A percentile compares a stretch with the other conserved stretches of the same genome.
These are phyloP conservation scores for Tetrapisispora nanseiensis DNA, from an alignment of 805 yeast genomes.

Conservation along the genomic window DNA sequence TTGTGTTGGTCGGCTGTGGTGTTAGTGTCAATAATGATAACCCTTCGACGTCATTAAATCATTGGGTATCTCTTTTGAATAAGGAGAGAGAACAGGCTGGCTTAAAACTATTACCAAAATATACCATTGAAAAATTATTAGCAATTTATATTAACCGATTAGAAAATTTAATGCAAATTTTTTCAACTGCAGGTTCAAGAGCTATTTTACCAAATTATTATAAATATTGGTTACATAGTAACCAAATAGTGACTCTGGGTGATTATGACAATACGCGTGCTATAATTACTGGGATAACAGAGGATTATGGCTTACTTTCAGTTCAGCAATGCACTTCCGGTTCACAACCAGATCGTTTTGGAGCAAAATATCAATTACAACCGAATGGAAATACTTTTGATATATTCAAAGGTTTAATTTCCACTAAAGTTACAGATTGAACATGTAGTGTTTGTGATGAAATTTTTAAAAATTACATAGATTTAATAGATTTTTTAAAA, in stretches of 20 bases:
- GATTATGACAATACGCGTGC: conserved; percentile 47
- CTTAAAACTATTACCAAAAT: conserved; percentile 35
- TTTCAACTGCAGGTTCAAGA: conserved; percentile 53
- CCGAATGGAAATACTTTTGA: conserved; percentile 98
- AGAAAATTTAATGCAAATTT: conserved; percentile 50
- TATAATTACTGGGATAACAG: conserved; percentile 67
- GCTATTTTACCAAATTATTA: conserved; percentile 67
- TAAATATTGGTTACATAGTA: conserved; percentile 73
- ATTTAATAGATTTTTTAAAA: too few species aligned
- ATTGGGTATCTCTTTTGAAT: conserved; percentile 56
- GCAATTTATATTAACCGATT: conserved; percentile 63
- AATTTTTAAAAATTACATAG: too few species aligned
- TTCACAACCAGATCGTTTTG: conserved; percentile 37
- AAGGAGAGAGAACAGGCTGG: conserved; percentile 37
- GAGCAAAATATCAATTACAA: conserved; percentile 58
- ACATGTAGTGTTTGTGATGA: not conserved
- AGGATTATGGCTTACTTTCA: conserved; percentile 71
- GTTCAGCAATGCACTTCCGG: conserved; percentile 54
- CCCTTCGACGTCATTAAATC: conserved; percentile 83
- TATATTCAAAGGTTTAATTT: conserved; percentile 81
- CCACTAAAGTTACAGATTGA: conserved; percentile 35
- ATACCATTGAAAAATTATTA: conserved; percentile 31
- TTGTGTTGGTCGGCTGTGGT: conserved; percentile 78
- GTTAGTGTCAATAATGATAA: conserved; percentile 74
- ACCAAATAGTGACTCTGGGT: conserved; percentile 62